Conservation (phyloP, 2,329 filamentous ascomycete genomes). For the Pyricularia grisea region DNA sequence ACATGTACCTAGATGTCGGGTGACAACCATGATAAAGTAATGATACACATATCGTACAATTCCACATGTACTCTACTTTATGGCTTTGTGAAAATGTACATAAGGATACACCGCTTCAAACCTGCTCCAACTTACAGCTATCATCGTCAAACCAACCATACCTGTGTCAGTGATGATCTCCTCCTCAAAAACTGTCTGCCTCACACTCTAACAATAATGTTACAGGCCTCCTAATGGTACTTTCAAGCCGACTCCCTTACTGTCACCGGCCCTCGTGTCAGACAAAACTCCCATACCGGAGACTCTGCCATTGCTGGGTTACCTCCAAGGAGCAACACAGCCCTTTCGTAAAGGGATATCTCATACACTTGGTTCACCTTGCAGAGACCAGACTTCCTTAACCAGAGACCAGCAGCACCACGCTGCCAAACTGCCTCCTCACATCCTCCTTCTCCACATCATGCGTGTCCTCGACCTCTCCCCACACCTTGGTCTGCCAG, state of each 20-base stretch:
- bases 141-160: background rate
- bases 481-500: constrained; percentile 89
- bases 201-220: too few species aligned
- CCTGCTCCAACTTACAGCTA: background rate
- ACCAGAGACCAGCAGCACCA: constrained; percentile 69
- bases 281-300: too few species aligned
- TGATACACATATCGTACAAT: background rate
- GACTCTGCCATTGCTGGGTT: too few species aligned
- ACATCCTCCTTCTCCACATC: constrained; percentile 92
- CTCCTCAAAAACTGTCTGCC: too few species aligned
- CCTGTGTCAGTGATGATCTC: background rate
- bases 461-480: constrained; percentile 95
- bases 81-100: background rate
- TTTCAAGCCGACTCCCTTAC: too few species aligned
- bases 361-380: too few species aligned
- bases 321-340: too few species aligned
- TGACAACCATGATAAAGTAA: background rate
- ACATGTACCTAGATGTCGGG: background rate
- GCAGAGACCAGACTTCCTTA: background rate
- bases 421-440: constrained; percentile 77
- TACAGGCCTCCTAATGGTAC: too few species aligned
- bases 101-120: background rate
- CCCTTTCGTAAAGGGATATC: too few species aligned
- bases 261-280: too few species aligned
- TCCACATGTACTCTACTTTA: background rate